phyloP scores from a whole-genome alignment of 495 filamentous ascomycete species.

The Aspergillus incahuasiensis region DNA sequence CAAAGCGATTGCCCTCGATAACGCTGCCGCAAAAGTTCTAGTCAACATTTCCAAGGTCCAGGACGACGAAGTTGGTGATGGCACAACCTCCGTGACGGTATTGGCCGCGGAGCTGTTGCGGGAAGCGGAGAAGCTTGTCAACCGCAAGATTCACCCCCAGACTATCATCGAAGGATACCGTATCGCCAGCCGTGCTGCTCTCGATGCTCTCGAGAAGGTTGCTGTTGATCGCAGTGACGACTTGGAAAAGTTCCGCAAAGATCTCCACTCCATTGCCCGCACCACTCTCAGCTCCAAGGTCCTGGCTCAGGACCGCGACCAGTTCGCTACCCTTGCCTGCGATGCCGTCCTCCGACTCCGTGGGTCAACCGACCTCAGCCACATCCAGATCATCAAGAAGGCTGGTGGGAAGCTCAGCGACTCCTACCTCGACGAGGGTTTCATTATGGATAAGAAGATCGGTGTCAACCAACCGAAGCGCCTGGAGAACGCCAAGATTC shows the following conservation, averaged over 20 bases:
- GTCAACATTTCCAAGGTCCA: conserved; percentile 99
- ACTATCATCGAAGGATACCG: conserved; percentile 99
- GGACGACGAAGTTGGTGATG: conserved; percentile 97
- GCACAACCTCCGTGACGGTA: conserved; percentile 88
- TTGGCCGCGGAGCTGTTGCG: conserved; percentile 91
- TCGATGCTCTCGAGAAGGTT: conserved; percentile 73
- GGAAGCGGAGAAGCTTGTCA: conserved; percentile 94
- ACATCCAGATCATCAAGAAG: conserved; percentile 99
- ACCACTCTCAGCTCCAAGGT: conserved; percentile 99
- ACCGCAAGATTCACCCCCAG: conserved; percentile 97
- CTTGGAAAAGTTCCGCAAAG: conserved; percentile 76
- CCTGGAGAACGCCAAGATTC: conserved; percentile 94
- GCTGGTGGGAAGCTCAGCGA: conserved; percentile 94
- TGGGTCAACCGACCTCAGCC: conserved; percentile 89
- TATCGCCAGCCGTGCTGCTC: conserved; percentile 86
- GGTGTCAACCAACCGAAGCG: conserved; percentile 98
- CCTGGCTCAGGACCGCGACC: conserved; percentile 84
- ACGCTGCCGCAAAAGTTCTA: conserved; percentile 88
- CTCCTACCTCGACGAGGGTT: conserved; percentile 95
- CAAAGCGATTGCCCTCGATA: conserved; percentile 98
- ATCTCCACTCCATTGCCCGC: conserved; percentile 83
- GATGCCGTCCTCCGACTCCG: conserved; percentile 89
- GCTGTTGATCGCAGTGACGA: conserved; percentile 88
- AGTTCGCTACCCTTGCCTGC: conserved; percentile 86
- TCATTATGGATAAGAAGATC: conserved; percentile 98